Evolutionary conservation across 2,329 filamentous ascomycete genomes (phyloP).

Genomic region (Fusarium tupiense): DNA sequence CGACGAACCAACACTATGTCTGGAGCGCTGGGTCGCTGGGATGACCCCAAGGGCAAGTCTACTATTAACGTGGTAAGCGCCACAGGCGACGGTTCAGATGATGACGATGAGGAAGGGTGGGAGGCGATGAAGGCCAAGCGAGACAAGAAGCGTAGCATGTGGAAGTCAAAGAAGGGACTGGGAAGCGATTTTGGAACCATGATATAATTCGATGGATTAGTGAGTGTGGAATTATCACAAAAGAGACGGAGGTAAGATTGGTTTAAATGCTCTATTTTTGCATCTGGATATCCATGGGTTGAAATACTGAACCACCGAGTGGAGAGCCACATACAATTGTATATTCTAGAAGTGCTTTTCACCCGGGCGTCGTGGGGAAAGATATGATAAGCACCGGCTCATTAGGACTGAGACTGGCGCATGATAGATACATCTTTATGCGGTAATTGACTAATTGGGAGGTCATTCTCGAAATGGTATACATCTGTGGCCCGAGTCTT

Average conservation of each 20-base stretch:
- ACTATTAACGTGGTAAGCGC: slow-evolving; percentile 53
- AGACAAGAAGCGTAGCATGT: slow-evolving; percentile 73
- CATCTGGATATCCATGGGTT: slow-evolving; percentile 42
- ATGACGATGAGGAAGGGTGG: slow-evolving; percentile 76
- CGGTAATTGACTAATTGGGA: slow-evolving; percentile 46
- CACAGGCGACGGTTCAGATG: slow-evolving; percentile 55
- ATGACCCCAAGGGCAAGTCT: slow-evolving; percentile 47
- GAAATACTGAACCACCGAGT: slow-evolving; percentile 30
- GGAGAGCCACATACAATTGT: slow-evolving; percentile 38
- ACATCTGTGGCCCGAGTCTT: slow-evolving; percentile 1
- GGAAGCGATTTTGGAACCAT: slow-evolving; percentile 60
- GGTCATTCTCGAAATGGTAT: slow-evolving; percentile 23
- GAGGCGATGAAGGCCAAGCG: slow-evolving; percentile 75
- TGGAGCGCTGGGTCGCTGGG: slow-evolving; percentile 45
- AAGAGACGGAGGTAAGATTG: slow-evolving; percentile 42
- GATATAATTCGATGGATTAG: slow-evolving; percentile 47
- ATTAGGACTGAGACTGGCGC: slow-evolving; percentile 40
- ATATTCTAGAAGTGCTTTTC: slow-evolving; percentile 45
- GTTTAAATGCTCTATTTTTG: slow-evolving; percentile 42
- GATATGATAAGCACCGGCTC: slow-evolving; percentile 39
- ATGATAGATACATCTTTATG: slow-evolving; percentile 46
- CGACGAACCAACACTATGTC: slow-evolving; percentile 50
- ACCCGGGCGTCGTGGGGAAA: slow-evolving; percentile 44
- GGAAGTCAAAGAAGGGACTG: slow-evolving; percentile 69
- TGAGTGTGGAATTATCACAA: slow-evolving; percentile 27